phyloP scores from a whole-genome alignment of 495 filamentous ascomycete species.

The Trichoderma orchidacearum region DNA sequence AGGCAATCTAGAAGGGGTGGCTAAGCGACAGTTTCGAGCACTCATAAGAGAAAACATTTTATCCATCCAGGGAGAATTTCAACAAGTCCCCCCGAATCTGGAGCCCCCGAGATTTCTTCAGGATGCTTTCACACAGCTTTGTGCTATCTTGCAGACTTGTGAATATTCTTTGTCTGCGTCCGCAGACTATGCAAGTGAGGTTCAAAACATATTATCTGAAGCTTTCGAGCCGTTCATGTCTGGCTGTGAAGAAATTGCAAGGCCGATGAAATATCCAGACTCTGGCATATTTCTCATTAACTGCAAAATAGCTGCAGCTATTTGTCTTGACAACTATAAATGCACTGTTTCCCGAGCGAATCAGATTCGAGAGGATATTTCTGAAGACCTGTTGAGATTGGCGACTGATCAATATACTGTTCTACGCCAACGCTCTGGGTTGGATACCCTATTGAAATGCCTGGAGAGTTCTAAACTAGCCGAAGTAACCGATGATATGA shows the following conservation, averaged over 20 bases:
- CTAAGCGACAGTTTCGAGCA: conserved; percentile 67
- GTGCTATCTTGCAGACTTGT: conserved; percentile 64
- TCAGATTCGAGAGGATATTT: conserved; percentile 32
- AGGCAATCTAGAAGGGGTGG: conserved; percentile 52
- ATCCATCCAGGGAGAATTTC: conserved; percentile 54
- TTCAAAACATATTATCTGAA: conserved; percentile 64
- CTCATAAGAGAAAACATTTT: conserved; percentile 66
- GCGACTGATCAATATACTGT: conserved; percentile 48
- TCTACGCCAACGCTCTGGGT: conserved; percentile 60
- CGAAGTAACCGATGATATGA: conserved; percentile 18
- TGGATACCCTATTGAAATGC: conserved; percentile 53
- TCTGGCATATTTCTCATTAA: conserved; percentile 72
- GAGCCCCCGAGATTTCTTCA: conserved; percentile 72
- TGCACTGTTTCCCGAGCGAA: conserved; percentile 35
- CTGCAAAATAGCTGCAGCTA: conserved; percentile 49
- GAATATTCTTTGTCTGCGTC: conserved; percentile 58
- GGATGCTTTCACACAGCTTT: conserved; percentile 64
- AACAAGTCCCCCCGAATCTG: conserved; percentile 53
- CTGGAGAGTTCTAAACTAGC: conserved; percentile 20
- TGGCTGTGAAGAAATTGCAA: conserved; percentile 54
- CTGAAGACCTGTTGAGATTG: conserved; percentile 28
- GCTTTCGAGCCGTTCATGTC: conserved; percentile 79
- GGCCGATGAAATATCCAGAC: conserved; percentile 40
- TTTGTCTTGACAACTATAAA: conserved; percentile 34
- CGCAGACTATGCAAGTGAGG: conserved; percentile 45